These are phyloP conservation scores for Plenodomus lindquistii DNA, from an alignment of 2,329 filamentous ascomycete genomes.

Conservation along the genomic window DNA sequence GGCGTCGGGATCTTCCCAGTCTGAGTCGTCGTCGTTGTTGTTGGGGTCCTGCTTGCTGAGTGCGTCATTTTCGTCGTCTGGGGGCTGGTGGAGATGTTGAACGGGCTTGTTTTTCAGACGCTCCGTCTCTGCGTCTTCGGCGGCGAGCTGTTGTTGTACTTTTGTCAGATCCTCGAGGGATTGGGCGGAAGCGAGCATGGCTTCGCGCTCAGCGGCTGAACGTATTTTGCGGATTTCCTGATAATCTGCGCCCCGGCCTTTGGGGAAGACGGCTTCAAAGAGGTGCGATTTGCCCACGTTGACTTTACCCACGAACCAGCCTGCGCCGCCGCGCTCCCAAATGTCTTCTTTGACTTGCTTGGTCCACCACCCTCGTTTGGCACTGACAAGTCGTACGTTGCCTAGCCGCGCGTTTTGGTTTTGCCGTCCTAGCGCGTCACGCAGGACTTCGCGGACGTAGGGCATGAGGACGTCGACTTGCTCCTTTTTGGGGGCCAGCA, in stretches of 20 bases:
- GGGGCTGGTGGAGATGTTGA: conserved; percentile 26
- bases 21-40: conserved; percentile 21
- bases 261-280: conserved; percentile 84
- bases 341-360: conserved; percentile 83
- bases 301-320: conserved; percentile 97
- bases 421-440: conserved; percentile 71
- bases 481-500: conserved; percentile 80
- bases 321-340: conserved; percentile 78
- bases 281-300: conserved; percentile 97
- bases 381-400: conserved; percentile 84
- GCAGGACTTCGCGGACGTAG: conserved; percentile 75
- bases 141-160: conserved; percentile 35
- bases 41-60: no score
- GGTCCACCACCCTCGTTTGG: conserved; percentile 89
- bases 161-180: conserved; percentile 29
- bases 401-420: conserved; percentile 78
- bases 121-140: conserved; percentile 38
- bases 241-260: conserved; percentile 55
- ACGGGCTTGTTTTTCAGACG: conserved; percentile 20
- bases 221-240: conserved; percentile 43
- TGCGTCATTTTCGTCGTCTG: conserved; percentile 17
- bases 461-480: conserved; percentile 87
- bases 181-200: conserved; percentile 32
- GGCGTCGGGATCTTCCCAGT: conserved; percentile 37
- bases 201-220: conserved; percentile 36